These are phyloP conservation scores for Parietaria judaica DNA, from an alignment of 306 rosid species.

Conservation along the genomic window DNA sequence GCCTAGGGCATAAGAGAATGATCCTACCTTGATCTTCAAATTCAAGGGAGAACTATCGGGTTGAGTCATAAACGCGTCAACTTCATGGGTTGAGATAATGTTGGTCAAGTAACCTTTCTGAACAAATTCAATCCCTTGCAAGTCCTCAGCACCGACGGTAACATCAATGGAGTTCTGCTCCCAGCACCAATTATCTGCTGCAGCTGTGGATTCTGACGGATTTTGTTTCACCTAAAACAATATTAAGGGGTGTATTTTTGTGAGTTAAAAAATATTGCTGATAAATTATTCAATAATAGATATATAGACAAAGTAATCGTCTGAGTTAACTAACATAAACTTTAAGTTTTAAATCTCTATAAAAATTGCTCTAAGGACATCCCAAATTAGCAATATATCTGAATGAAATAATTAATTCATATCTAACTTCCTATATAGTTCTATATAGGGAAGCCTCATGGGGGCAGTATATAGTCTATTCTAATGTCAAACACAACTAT, in stretches of 20 bases:
- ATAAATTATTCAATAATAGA: too few relatives aligned
- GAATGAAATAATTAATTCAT: too few relatives aligned
- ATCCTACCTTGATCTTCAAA: conserved; percentile 62
- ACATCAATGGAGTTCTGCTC: conserved; percentile 58
- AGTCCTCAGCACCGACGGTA: conserved; percentile 69
- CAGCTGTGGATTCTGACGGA: conserved; percentile 31
- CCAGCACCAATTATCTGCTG: conserved; percentile 96
- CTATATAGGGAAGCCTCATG: too few relatives aligned
- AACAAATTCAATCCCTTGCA: conserved; percentile 59
- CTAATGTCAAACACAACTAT: too few relatives aligned
- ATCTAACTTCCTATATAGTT: too few relatives aligned
- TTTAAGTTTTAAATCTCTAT: too few relatives aligned
- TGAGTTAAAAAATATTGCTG: not conserved
- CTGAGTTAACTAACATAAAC: too few relatives aligned
- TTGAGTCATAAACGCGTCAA: conserved; percentile 66
- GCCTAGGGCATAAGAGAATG: conserved; percentile 16
- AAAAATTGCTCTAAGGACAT: too few relatives aligned
- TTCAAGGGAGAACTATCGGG: conserved; percentile 52
- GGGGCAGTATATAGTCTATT: too few relatives aligned
- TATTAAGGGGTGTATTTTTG: conserved; percentile 1
- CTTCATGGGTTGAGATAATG: conserved; percentile 75
- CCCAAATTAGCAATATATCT: too few relatives aligned
- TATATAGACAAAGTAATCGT: too few relatives aligned
- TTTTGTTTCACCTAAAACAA: conserved; percentile 59
- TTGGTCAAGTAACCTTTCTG: conserved; percentile 88